phyloP scores from a whole-genome alignment of 108 stramenopile species.

The Schizochytrium sp. region DNA sequence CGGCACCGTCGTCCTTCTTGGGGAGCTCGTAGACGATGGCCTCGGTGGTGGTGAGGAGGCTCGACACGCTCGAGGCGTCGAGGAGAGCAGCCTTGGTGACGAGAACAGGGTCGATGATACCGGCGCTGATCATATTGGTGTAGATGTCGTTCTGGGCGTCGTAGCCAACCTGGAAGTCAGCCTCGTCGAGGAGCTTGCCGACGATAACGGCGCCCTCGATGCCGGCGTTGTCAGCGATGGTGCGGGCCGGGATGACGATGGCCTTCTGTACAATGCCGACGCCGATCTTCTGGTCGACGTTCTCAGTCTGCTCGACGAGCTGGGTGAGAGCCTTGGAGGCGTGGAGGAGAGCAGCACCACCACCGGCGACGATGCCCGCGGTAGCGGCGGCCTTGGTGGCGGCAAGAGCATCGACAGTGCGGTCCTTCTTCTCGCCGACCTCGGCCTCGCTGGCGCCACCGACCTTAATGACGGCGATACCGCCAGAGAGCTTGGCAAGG shows the following conservation, averaged over 20 bases:
- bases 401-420: conserved; percentile 98
- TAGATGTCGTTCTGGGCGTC: conserved; percentile 82
- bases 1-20: conserved; percentile 49
- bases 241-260: conserved; percentile 75
- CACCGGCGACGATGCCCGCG: conserved; percentile 98
- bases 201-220: conserved; percentile 91
- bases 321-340: conserved; percentile 76
- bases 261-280: conserved; percentile 94
- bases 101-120: conserved; percentile 99
- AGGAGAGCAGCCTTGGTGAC: conserved; percentile 96
- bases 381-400: conserved; percentile 97
- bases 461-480: conserved; percentile 97
- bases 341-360: conserved; percentile 94
- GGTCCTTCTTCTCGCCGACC: conserved; percentile 99
- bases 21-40: conserved; percentile 94
- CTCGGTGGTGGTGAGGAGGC: conserved; percentile 93
- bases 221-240: conserved; percentile 91
- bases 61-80: conserved; percentile 93
- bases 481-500: conserved; percentile 93
- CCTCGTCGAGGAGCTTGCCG: conserved; percentile 70
- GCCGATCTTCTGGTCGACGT: conserved; percentile 98
- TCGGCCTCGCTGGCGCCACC: conserved; percentile 97
- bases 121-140: conserved; percentile 81
- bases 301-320: conserved; percentile 62
- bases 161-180: conserved; percentile 64